Evolutionary conservation across 139 green algal genomes (phyloP), one percentile per base, ranked within the genome.

Genomic region (Chlamydomonas asymmetrica): DNA sequence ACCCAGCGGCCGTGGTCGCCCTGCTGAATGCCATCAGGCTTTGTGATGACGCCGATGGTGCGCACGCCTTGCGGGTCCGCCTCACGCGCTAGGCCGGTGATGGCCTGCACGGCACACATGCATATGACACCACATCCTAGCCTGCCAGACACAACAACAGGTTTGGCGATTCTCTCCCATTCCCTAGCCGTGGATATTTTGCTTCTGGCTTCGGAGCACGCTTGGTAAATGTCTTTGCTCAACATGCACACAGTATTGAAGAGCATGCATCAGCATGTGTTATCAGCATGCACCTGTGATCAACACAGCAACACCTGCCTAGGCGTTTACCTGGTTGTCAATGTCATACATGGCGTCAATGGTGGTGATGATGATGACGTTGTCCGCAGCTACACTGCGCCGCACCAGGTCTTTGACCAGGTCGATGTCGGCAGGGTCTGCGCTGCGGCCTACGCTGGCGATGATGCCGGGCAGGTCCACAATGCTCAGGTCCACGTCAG

Each of bases 381-480:
- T 18, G 7, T 67, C 32, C 18, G 27, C 43, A 5, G 8, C 34
- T 40, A 41, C 40, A 40, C 63, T 62, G 23, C 63, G 38, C 7
- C 48, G 45, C 60, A 70, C 61, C 60, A 78, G 27, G 29, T 16
- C 54, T 32, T 63, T 63, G 25, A 78, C 31, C 72, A 64, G 22
- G n/a, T 27, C 61, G 13, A 70, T 29, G 22, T 25, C 56, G 8
- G 16, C 56, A 63, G 56, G 56, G 5, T 8, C 20, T 34, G 49
- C 67, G n/a, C n/a, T n/a, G n/a, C n/a, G n/a, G n/a, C n/a, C n/a
- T 29, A 39, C n/a, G 32, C 41, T 49, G 32, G 66, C 63, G 63
- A 80, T 80, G 73, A 80, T 80, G 63, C 73, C 73, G 5, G 73
- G 73, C 35, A 80, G 49, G 63, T 80, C 73, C 2, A 78, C 45